Conservation (phyloP, 176 grass and related monocot genomes). For the Carex parvula region DNA sequence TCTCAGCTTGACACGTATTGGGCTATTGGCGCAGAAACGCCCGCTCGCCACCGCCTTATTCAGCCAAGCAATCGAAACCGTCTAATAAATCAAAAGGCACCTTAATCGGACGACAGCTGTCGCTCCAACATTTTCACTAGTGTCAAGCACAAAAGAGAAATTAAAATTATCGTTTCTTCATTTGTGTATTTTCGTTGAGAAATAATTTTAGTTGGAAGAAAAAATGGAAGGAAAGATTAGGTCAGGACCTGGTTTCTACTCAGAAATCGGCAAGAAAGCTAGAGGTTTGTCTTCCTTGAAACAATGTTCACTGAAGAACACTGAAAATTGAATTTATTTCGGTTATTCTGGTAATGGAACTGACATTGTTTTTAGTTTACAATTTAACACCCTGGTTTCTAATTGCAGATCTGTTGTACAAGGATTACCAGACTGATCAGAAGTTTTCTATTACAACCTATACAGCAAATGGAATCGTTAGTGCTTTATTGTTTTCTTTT, state of each 20-base stretch:
- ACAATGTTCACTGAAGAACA: not conserved
- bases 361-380: not conserved
- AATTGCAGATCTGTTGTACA: conserved; percentile 29
- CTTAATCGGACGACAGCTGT: not conserved
- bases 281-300: conserved; percentile 1
- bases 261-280: conserved; percentile 35
- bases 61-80: not conserved
- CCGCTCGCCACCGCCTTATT: conserved; percentile 9
- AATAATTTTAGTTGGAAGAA: not conserved
- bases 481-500: not conserved
- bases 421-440: conserved; percentile 27
- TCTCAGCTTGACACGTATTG: conserved; percentile 20
- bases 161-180: not conserved
- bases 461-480: conserved; percentile 18
- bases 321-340: not conserved
- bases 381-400: conserved; percentile 8
- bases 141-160: not conserved
- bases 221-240: conserved; percentile 29
- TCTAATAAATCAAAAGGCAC: not conserved
- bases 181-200: not conserved
- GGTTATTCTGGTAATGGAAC: not conserved
- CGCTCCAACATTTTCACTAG: not conserved
- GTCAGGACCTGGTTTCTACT: conserved; percentile 33
- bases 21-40: not conserved
- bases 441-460: conserved; percentile 17